These are phyloP conservation scores for Acarospora socialis DNA, from an alignment of 2,329 filamentous ascomycete species.

Conservation along the genomic window DNA sequence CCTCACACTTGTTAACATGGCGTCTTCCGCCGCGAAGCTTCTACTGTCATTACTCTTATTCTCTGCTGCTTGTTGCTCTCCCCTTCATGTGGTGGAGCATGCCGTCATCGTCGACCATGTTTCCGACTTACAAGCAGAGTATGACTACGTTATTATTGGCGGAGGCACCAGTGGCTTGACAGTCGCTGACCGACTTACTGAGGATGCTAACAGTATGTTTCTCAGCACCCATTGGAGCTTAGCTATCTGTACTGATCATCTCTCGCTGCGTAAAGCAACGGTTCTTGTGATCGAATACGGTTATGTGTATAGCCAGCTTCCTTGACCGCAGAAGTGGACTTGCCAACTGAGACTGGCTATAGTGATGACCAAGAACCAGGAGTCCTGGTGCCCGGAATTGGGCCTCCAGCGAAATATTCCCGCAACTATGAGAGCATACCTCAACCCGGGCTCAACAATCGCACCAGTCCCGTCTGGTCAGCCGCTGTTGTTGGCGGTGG, in stretches of 20 bases:
- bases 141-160: too few species aligned
- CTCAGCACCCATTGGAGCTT: too few species aligned
- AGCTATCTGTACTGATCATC: background rate
- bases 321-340: conserved; percentile 27
- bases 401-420: conserved; percentile 11
- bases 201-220: too few species aligned
- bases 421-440: conserved; percentile 21
- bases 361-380: conserved; percentile 12
- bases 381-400: conserved; percentile 11
- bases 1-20: too few species aligned
- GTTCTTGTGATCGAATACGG: conserved; percentile 24
- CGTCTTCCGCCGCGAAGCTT: too few species aligned
- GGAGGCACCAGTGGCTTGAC: too few species aligned
- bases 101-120: too few species aligned
- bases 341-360: conserved; percentile 11
- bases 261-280: conserved; percentile 2
- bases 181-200: too few species aligned
- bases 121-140: too few species aligned
- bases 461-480: conserved; percentile 18
- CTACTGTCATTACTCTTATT: too few species aligned
- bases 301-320: conserved; percentile 27
- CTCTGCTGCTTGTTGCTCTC: too few species aligned
- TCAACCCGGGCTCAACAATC: conserved; percentile 18
- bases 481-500: conserved; percentile 27
- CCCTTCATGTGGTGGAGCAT: too few species aligned